Evolutionary conservation across 2,329 filamentous ascomycete genomes (phyloP), one percentile per base, ranked within the genome.

Genomic region (Colletotrichum endophyticum): DNA sequence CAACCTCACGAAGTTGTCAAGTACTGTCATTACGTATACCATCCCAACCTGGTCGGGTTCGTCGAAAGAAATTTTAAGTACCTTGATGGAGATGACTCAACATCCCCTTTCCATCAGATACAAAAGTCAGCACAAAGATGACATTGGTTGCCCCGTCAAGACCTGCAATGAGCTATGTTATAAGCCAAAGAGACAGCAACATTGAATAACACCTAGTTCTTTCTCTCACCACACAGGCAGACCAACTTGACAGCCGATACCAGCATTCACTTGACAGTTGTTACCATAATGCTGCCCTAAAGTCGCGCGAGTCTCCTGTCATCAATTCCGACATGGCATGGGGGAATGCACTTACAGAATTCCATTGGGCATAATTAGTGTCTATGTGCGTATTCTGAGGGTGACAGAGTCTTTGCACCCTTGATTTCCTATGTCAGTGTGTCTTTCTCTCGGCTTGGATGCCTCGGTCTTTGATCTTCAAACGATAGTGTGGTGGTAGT

Each of bases 241-340:
- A 22, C n/a, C 19, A 53, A 13, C 0, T 53, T 2, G 44, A 11
- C n/a, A 53, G 44, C n/a, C 6, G 44, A 53, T 53, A 1, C 11
- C n/a, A 3, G 44, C 0, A 4, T 22, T 13, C n/a, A 3, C 19
- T 53, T 2, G 44, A 1, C 11, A 53, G n/a, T 6, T 8, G 11
- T 22, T 3, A 53, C 13, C 44, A 0, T 0, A 53, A 22, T 53
- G n/a, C 1, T 53, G 19, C 11, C 44, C 12, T 53, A 53, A 13
- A 22, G n/a, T 6, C 2, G n/a, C n/a, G n/a, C 44, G 2, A 53
- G 44, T 53, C 8, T 53, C 2, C 44, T 53, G 44, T 53, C 44
- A 53, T 53, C 2, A 8, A 53, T 1, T 53, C n/a, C 1, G 44
- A 8, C 44, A 53, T 22, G n/a, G 4, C 44, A 22, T 4, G n/a